phyloP scores from a whole-genome alignment of 73 alveolate genomes.

The Strombidium stylifer region DNA sequence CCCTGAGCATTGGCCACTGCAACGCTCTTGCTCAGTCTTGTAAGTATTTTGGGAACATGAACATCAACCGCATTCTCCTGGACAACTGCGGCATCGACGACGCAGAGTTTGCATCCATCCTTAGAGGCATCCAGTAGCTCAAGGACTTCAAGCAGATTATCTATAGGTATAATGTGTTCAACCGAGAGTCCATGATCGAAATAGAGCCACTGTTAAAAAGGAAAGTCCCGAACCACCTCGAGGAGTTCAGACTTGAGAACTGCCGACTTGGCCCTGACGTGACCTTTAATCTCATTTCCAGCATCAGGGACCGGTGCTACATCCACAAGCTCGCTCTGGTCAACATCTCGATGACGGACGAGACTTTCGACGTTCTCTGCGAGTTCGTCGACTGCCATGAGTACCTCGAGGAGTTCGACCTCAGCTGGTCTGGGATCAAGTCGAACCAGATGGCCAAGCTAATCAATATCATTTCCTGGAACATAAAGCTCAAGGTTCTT shows the following conservation, averaged over 20 bases:
- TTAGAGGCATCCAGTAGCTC: background rate
- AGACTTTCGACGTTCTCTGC: background rate
- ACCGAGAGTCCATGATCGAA: background rate
- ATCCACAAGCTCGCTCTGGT: constrained; percentile 16
- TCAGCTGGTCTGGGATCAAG: constrained; percentile 24
- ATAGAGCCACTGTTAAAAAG: background rate
- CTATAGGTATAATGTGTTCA: constrained; percentile 9
- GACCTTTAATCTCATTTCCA: background rate
- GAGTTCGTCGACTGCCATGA: background rate
- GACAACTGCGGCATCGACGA: constrained; percentile 15
- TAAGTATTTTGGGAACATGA: constrained; percentile 4
- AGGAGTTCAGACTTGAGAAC: constrained; percentile 17
- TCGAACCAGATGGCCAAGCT: background rate
- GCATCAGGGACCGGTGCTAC: background rate
- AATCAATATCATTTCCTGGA: constrained; percentile 2
- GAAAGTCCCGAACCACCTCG: constrained; percentile 26
- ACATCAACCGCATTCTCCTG: background rate
- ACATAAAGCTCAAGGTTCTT: constrained; percentile 10
- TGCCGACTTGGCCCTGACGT: constrained; percentile 1
- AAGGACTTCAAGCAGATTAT: constrained; percentile 6
- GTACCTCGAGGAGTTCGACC: constrained; percentile 5
- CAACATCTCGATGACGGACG: constrained; percentile 1
- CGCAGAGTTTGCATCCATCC: constrained; percentile 4
- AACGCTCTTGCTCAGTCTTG: constrained; percentile 14
- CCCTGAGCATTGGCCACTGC: constrained; percentile 9